Evolutionary conservation across 2,329 filamentous ascomycete species (phyloP).

Genomic region (Aspergillus sp.): DNA sequence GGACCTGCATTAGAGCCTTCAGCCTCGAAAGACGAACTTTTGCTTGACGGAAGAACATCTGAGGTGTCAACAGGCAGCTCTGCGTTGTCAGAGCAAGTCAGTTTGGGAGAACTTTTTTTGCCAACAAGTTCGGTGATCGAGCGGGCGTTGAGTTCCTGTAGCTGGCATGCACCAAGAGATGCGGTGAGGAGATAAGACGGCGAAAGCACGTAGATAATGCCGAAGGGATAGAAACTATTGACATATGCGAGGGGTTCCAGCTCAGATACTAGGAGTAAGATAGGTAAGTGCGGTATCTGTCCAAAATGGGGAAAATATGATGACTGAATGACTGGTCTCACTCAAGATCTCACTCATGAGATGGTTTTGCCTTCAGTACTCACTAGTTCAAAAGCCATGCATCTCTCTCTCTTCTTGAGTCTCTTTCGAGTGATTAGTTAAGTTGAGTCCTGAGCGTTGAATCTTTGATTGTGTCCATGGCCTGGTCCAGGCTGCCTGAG

Average conservation of each 20-base stretch:
- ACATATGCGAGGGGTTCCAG: conserved; percentile 8
- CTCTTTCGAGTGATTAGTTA: too few relatives aligned
- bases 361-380: background rate
- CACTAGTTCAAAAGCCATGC: background rate
- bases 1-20: conserved; percentile 15
- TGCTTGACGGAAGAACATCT: background rate
- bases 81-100: conserved; percentile 13
- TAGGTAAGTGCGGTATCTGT: conserved; percentile 16
- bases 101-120: conserved; percentile 7
- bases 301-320: conserved; percentile 17
- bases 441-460: background rate
- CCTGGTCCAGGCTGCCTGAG: background rate
- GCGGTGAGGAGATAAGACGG: conserved; percentile 21
- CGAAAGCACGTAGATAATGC: background rate
- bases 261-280: background rate
- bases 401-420: background rate
- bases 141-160: conserved; percentile 20
- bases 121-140: conserved; percentile 12
- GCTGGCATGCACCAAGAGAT: conserved; percentile 22
- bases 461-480: background rate
- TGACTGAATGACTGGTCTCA: conserved; percentile 14
- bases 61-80: conserved; percentile 6
- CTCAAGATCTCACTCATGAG: background rate
- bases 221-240: conserved; percentile 9
- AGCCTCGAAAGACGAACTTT: background rate